phyloP scores from a whole-genome alignment of 2,329 filamentous ascomycete species.

The Ceratocystis huliohia region DNA sequence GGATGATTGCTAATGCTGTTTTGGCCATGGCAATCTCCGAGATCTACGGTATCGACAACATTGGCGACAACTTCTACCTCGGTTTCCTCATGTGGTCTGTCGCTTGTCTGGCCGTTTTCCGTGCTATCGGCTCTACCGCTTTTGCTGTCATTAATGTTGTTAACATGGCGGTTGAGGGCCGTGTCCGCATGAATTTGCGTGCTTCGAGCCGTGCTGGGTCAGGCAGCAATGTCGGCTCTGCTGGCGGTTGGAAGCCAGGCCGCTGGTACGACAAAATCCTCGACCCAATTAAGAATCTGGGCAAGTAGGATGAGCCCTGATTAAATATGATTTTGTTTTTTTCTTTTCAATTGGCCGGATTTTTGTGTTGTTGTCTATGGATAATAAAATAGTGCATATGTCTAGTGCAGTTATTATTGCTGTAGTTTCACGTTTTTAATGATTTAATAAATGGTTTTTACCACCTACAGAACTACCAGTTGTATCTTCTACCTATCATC shows the following conservation, averaged over 20 bases:
- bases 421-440: too few relatives aligned
- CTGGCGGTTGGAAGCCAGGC: conserved; percentile 20
- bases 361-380: too few relatives aligned
- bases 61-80: conserved; percentile 79
- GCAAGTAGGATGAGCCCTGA: not conserved
- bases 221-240: conserved; percentile 2
- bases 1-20: conserved; percentile 85
- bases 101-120: conserved; percentile 72
- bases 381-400: too few relatives aligned
- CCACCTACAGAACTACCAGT: too few relatives aligned
- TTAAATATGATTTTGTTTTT: too few relatives aligned
- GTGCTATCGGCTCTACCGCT: conserved; percentile 65
- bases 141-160: conserved; percentile 77
- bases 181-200: conserved; percentile 50
- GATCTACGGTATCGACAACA: conserved; percentile 58
- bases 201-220: conserved; percentile 28
- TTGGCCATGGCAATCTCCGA: conserved; percentile 89
- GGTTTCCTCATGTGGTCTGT: conserved; percentile 90
- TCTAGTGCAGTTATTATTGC: too few relatives aligned
- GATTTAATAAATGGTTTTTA: too few relatives aligned
- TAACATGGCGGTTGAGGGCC: conserved; percentile 76
- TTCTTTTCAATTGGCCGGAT: too few relatives aligned
- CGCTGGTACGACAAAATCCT: conserved; percentile 18
- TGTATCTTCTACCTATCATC: too few relatives aligned
- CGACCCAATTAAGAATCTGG: conserved; percentile 19